Conservation (phyloP, 73 alveolate genomes). For the Paramecium tetraurelia region DNA sequence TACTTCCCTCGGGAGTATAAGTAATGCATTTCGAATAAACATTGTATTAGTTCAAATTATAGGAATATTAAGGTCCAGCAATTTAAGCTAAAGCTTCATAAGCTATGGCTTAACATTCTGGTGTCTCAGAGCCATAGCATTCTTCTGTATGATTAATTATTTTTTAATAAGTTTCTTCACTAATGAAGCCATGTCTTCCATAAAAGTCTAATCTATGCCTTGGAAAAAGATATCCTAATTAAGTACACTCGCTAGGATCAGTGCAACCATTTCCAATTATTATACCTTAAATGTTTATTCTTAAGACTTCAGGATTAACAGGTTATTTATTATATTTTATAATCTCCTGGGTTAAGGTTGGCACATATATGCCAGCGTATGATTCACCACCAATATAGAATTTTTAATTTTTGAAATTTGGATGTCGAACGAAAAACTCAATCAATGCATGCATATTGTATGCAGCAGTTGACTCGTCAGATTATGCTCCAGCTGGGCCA, state of each 20-base stretch:
- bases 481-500: constrained; percentile 32
- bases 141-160: background rate
- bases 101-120: background rate
- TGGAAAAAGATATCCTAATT: background rate
- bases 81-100: background rate
- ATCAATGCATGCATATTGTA: constrained; percentile 75
- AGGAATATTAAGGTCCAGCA: background rate
- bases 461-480: constrained; percentile 76
- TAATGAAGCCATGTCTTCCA: constrained; percentile 11
- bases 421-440: constrained; percentile 73
- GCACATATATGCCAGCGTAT: constrained; percentile 92
- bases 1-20: background rate
- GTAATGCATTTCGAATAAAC: background rate
- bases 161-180: background rate
- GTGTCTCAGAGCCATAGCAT: background rate
- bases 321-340: constrained; percentile 33
- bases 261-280: constrained; percentile 85
- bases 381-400: constrained; percentile 89
- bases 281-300: constrained; percentile 70
- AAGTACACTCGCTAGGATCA: constrained; percentile 53
- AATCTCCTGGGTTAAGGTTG: constrained; percentile 73
- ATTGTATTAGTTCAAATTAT: background rate
- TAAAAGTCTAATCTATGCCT: background rate
- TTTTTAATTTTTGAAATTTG: constrained; percentile 73
- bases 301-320: constrained; percentile 28